Evolutionary conservation across 23 red algal genomes (phyloP).

Genomic region (Gracilariopsis chorda): DNA sequence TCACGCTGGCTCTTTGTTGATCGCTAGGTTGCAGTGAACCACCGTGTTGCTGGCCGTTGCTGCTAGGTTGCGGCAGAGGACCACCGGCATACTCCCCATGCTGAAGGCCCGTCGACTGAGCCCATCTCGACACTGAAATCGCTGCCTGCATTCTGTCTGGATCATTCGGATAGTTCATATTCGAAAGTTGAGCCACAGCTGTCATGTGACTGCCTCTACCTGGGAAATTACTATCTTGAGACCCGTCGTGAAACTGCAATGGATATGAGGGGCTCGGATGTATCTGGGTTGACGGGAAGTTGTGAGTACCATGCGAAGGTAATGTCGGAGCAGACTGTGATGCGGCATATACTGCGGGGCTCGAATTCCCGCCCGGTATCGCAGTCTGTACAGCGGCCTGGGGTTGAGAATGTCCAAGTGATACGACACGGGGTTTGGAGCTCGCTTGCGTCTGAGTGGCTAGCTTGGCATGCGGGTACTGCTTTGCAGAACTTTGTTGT

Average conservation of each 20-base stretch:
- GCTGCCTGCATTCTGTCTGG: slow-evolving; percentile 18
- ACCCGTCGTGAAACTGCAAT: slow-evolving; percentile 6
- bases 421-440: neutral
- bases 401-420: neutral
- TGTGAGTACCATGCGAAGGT: neutral
- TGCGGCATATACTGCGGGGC: neutral
- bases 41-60: neutral
- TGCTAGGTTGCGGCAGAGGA: neutral
- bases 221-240: neutral
- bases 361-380: neutral
- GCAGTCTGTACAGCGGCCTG: neutral
- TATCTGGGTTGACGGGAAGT: neutral
- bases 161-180: neutral
- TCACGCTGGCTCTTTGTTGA: neutral
- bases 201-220: neutral
- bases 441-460: neutral
- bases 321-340: neutral
- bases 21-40: neutral
- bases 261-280: neutral
- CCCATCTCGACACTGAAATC: neutral
- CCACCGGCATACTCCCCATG: slow-evolving; percentile 1
- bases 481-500: neutral
- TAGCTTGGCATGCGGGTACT: neutral
- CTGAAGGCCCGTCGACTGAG: neutral
- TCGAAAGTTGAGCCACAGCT: neutral